Evolutionary conservation across 305 asterid species (phyloP), one percentile per base, ranked within the genome.

Genomic region (Fraxinus velutina): DNA sequence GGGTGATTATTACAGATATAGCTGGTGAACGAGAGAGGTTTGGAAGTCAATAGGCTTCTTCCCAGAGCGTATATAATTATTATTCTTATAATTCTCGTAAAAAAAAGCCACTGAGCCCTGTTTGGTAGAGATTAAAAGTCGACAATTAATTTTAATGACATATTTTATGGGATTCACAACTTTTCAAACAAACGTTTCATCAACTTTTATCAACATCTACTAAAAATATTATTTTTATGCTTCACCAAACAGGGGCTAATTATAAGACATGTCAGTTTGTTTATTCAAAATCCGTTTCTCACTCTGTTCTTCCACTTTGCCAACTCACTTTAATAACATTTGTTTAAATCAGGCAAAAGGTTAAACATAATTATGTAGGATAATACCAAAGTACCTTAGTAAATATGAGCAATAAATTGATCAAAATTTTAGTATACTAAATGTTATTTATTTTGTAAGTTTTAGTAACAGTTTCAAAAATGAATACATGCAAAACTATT

Each of bases 1-100:
- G 81, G 88, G 88, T 86, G 85, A 83, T 62, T 21, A 81, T 86
- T 82, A 64, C 72, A 64, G 73, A 83, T 79, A 73, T 70, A 10
- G 36, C 37, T 80, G 86, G 85, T 85, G 86, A 87, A 77, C 39
- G 77, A 19, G 70, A 57, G 70, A 57, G 70, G 12, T 57, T 62
- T 22, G 74, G 74, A 66, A 66, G 74, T 66, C 74, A 66, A 12
- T 29, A 12, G 74, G 74, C 74, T 66, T 66, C 73, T 66, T 66
- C 33, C 13, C 8, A 8, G 32, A 62, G 33, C 22, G 33, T 62
- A 7, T 64, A 24, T 27, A 66, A 27, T 27, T 66, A 66, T 66
- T 66, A 12, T 29, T 66, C 36, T 27, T 66, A 66, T 3, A 29
- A 29, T 19, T 57, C 36, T 24, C 13, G 17, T 66, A 29, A 66